Evolutionary conservation across 768 basidiomycete species (phyloP).

Genomic region (Gloeopeniophorella convolvens): DNA sequence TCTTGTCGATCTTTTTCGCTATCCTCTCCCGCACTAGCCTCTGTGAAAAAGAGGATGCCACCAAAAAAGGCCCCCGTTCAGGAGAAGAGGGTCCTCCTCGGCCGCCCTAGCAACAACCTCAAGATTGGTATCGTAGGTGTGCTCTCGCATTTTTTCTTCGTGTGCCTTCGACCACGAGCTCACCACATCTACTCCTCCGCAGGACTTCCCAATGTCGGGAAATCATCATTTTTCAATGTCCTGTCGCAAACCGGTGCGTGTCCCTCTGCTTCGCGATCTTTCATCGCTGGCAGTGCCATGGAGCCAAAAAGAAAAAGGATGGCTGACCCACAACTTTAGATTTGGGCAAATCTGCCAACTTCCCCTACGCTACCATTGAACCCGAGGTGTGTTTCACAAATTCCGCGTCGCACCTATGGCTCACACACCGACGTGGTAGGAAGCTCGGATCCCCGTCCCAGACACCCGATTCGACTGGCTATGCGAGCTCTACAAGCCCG

Average conservation of each 20-base stretch:
- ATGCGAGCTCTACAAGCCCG: conserved; percentile 84
- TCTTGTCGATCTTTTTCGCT: conserved; percentile 30
- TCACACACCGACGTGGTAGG: conserved; percentile 29
- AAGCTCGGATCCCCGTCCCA: conserved; percentile 93
- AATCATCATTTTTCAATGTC: conserved; percentile 98
- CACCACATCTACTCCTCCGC: conserved; percentile 7
- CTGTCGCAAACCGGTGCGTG: conserved; percentile 80
- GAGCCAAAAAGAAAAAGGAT: too few species aligned
- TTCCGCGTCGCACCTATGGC: neutral
- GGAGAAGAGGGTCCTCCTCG: conserved; percentile 85
- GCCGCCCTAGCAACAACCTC: conserved; percentile 92
- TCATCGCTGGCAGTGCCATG: too few species aligned
- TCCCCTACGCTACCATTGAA: conserved; percentile 92
- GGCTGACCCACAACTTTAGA: conserved; percentile 40
- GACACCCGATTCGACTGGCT: conserved; percentile 95
- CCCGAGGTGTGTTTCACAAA: conserved; percentile 54
- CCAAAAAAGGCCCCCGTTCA: conserved; percentile 75
- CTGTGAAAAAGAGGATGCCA: conserved; percentile 71
- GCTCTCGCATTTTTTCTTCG: conserved; percentile 31
- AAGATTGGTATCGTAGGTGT: conserved; percentile 98
- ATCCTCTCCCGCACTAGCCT: conserved; percentile 29
- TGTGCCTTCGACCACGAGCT: neutral
- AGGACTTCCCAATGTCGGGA: conserved; percentile 96
- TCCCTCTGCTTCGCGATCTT: conserved; percentile 17
- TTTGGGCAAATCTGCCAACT: conserved; percentile 93